These are phyloP conservation scores for Gamarada debralockiae DNA, from an alignment of 495 filamentous ascomycete genomes.

Conservation along the genomic window DNA sequence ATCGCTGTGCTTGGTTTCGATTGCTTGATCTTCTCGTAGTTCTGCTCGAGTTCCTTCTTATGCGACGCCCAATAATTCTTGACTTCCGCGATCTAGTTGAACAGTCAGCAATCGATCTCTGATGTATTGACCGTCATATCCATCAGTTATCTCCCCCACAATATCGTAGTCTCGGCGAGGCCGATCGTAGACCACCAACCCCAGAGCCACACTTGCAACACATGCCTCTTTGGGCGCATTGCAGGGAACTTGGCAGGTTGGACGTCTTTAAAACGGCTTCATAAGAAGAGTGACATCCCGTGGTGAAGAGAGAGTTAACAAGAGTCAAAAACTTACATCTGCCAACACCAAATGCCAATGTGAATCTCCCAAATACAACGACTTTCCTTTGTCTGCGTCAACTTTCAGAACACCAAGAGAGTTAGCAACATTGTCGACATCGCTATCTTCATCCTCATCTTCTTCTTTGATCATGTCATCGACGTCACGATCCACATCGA, in stretches of 20 bases:
- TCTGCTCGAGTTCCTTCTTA: constrained; percentile 52
- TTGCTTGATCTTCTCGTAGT: constrained; percentile 60
- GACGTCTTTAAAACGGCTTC: too few relatives aligned
- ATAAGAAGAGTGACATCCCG: not conserved
- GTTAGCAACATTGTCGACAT: constrained; percentile 80
- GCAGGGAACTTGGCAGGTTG: too few relatives aligned
- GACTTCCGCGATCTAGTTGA: constrained; percentile 76
- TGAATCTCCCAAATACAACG: constrained; percentile 80
- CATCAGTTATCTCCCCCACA: too few relatives aligned
- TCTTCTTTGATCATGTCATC: constrained; percentile 53
- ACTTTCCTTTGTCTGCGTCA: constrained; percentile 71
- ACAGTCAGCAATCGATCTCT: not conserved
- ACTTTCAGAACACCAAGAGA: constrained; percentile 89
- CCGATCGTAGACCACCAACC: too few relatives aligned
- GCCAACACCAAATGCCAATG: constrained; percentile 88
- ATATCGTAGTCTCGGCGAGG: too few relatives aligned
- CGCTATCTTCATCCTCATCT: constrained; percentile 63
- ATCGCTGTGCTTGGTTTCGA: constrained; percentile 53
- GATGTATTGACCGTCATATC: too few relatives aligned
- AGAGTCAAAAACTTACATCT: constrained; percentile 51
- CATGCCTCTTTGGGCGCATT: too few relatives aligned
- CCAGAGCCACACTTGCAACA: too few relatives aligned
- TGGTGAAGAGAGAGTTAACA: not conserved
- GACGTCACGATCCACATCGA: constrained; percentile 37
- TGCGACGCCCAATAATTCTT: constrained; percentile 74